Evolutionary conservation across 257 asterid species (phyloP), one percentile per base, ranked within the genome.

Genomic region (Marsdenia floribunda): DNA sequence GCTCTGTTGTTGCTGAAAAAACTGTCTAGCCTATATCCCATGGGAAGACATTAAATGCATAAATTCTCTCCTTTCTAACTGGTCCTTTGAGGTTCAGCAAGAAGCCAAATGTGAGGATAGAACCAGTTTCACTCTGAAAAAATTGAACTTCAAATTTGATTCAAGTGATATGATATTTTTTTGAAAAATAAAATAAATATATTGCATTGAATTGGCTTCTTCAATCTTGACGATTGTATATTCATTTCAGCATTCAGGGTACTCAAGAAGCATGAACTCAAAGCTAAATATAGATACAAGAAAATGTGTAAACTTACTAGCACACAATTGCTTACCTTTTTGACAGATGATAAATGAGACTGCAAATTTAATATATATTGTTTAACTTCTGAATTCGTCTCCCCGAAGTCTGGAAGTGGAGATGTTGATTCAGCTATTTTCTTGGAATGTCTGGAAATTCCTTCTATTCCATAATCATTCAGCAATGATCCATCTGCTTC

Each of bases 311-410:
- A 44, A 49, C 26, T 24, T 18, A 22, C 7, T 14, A 21, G 38
- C 26, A 37, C n/a, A 24, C 19, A 64, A 18, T 40, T 29, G 68
- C 66, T 58, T 81, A 89, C 98, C 97, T 86, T 92, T 82, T 87
- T 90, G 57, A 79, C 87, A 54, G 93, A 92, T 76, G 90, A 82
- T 76, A 94, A 73, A 70, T 83, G 88, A 65, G 91, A 85, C 59
- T 80, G 92, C 84, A 94, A 79, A 65, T 82, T 86, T 77, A 85
- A 74, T 76, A 94, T 85, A 76, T 91, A 90, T 72, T 87, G 79
- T 53, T 78, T 88, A 81, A 96, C 95, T 86, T 94, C 95, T 66
- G 93, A 90, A 58, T 92, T 83, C 90, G 90, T 88, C 82, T 89
- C 91, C 74, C 90, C 93, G 33, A 90, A 83, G 75, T 87, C 89